phyloP scores from a whole-genome alignment of 208 protist genomes.

The Jaenimonas drosophilae region DNA sequence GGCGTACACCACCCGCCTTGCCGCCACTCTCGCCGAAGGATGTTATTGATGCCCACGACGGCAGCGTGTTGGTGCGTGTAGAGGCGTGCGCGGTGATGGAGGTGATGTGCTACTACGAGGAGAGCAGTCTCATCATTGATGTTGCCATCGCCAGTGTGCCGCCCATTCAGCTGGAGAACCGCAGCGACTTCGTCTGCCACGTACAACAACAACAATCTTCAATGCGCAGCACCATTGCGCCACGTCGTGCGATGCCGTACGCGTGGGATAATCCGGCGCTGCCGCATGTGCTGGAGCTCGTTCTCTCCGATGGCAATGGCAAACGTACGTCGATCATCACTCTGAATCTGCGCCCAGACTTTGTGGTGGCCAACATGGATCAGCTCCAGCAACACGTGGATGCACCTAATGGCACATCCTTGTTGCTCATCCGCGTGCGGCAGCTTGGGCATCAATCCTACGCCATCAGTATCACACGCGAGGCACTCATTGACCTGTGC shows the following conservation, averaged over 20 bases:
- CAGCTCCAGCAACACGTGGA: too few relatives aligned
- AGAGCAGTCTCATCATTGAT: constrained; percentile 37
- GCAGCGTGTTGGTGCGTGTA: constrained; percentile 24
- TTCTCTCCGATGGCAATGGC: constrained; percentile 16
- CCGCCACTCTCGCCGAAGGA: constrained; percentile 32
- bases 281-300: constrained; percentile 14
- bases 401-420: too few relatives aligned
- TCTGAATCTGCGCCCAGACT: too few relatives aligned
- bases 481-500: too few relatives aligned
- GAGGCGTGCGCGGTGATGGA: constrained; percentile 35
- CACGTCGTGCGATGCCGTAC: constrained; percentile 42
- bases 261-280: constrained; percentile 39
- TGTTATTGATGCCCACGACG: constrained; percentile 20
- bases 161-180: constrained; percentile 69
- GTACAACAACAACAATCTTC: constrained; percentile 27
- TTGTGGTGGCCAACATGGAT: too few relatives aligned
- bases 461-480: too few relatives aligned
- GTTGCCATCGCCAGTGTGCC: constrained; percentile 30
- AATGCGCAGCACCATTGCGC: constrained; percentile 27
- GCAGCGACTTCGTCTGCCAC: constrained; percentile 37
- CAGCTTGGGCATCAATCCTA: too few relatives aligned
- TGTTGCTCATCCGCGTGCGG: too few relatives aligned
- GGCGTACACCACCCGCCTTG: constrained; percentile 9
- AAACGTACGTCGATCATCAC: too few relatives aligned
- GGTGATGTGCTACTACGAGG: constrained; percentile 22